Conservation (phyloP, 2,329 filamentous ascomycete species). For the Aspergillus sp. region DNA sequence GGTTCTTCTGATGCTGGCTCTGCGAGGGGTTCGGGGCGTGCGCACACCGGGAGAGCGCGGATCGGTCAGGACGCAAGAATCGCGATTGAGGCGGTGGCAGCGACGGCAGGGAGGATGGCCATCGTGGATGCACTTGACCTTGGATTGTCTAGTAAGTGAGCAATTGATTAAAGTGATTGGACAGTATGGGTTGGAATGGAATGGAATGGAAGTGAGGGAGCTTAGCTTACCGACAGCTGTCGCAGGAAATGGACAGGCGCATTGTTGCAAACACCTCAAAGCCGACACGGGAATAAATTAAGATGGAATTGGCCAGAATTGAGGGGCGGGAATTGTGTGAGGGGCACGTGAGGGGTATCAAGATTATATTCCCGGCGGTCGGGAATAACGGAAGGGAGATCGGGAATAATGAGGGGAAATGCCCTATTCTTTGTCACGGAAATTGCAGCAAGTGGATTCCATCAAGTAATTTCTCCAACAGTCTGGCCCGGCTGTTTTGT, state of each 20-base stretch:
- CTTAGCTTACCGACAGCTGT: slow-evolving; percentile 35
- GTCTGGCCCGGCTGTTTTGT: neutral
- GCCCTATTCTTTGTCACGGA: neutral
- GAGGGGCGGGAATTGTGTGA: neutral
- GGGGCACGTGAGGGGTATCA: neutral
- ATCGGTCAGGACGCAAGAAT: slow-evolving; percentile 33
- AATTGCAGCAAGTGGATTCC: neutral
- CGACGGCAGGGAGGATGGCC: slow-evolving; percentile 37
- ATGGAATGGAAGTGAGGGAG: neutral
- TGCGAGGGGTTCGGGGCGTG: slow-evolving; percentile 5
- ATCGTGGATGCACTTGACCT: slow-evolving; percentile 40
- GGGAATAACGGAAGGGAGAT: neutral
- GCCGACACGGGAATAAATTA: neutral
- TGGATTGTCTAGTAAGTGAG: slow-evolving; percentile 29
- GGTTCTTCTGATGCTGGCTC: neutral
- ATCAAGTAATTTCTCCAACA: neutral
- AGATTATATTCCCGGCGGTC: neutral
- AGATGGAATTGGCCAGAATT: neutral
- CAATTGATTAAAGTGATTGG: neutral
- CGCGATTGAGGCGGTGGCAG: slow-evolving; percentile 28
- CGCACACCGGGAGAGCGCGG: slow-evolving; percentile 26
- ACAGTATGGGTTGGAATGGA: neutral
- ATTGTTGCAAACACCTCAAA: slow-evolving; percentile 18
- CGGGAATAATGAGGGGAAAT: neutral
- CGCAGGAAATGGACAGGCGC: slow-evolving; percentile 40